Conservation (phyloP, 331 rosid genomes). For the Rhamnella rubrinervis region DNA sequence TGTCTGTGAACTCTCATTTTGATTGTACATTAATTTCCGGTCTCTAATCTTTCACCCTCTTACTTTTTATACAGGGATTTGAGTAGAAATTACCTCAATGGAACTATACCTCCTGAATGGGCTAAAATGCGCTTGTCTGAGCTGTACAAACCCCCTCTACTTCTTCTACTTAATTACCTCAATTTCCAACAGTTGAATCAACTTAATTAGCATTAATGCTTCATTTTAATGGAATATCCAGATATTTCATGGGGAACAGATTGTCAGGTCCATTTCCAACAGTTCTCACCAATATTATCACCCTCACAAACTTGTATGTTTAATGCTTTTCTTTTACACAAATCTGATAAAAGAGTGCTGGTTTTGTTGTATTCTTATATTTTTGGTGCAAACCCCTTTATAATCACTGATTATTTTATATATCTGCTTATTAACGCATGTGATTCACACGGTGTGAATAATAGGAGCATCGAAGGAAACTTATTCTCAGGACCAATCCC, state of each 20-base stretch:
- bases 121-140: conserved; percentile 58
- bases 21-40: neutral
- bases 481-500: conserved; percentile 66
- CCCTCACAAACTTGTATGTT: conserved; percentile 81
- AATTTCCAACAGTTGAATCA: conserved; percentile 6
- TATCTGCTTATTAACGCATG: too few species aligned
- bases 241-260: conserved; percentile 81
- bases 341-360: neutral
- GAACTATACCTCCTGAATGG: conserved; percentile 75
- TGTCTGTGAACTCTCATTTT: conserved; percentile 9
- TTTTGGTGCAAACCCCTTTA: too few species aligned
- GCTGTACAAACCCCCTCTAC: conserved; percentile 50
- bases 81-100: conserved; percentile 67
- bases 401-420: too few species aligned
- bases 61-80: conserved; percentile 54
- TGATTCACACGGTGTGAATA: neutral
- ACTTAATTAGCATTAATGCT: conserved; percentile 9
- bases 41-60: neutral
- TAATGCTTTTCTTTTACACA: conserved; percentile 15
- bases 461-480: conserved; percentile 91
- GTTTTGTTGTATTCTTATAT: neutral
- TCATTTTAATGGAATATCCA: conserved; percentile 44
- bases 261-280: conserved; percentile 90
- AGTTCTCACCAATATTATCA: conserved; percentile 72
- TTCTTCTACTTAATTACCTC: conserved; percentile 20